Base-by-base conservation (phyloP, 345 rosid species). In the Ceriops tagal region DNA sequence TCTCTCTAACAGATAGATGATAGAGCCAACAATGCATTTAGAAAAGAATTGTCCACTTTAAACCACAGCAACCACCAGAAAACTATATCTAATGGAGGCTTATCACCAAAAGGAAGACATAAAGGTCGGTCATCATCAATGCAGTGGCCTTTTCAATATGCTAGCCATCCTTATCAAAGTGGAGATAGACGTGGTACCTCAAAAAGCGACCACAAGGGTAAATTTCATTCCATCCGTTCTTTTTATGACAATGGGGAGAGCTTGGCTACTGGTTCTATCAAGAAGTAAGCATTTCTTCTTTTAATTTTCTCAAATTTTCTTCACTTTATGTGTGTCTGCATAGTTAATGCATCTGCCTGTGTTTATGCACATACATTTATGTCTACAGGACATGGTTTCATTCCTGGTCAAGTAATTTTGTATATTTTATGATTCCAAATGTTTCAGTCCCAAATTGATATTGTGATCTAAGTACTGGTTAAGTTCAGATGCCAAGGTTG, bases 121-220 rank as follows among this genome's bases (percentile, higher is more conserved):
- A 61, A 58, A 66, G 66, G 58, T 71, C 75, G 61, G 69, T 20
- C 75, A 61, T 80, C 93, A 64, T 67, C 85, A 69, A 77, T 73
- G 32, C 58, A 47, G 61, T 72, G 47, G 62, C 65, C 76, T 49
- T 72, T 72, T 71, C 75, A 26, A 67, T 24, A 30, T 43, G 66
- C 72, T 66, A 77, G 68, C 53, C 73, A 63, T 62, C 66, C 66
- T 70, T 78, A 78, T 28, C 30, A 9, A 59, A 66, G 71, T 60
- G 80, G 68, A 60, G 70, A 59, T 32, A 75, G 77, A 61, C 57
- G 61, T 49, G 24, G 13, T 69, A 28, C 24, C 63, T 70, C 60
- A 39, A 75, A 67, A 55, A 67, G 57, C 37, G 71, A 61, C 57
- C 61, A 64, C 58, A 80, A 68, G 73, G 64, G 57, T 52, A 76